Evolutionary conservation across 2,329 filamentous ascomycete species (phyloP).

Genomic region (Parastagonospora avenae): DNA sequence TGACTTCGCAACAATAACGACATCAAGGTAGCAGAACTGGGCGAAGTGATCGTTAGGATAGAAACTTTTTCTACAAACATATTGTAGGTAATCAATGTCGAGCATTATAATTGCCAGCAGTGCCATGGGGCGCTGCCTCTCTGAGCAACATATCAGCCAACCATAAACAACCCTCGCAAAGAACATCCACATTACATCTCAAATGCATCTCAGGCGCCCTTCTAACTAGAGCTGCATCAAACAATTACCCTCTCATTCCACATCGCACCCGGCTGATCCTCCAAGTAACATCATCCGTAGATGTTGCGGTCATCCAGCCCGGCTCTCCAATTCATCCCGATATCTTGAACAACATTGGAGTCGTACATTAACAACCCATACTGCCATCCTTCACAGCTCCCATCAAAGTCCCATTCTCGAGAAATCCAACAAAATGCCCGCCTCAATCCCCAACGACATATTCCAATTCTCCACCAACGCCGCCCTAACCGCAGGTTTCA

Average conservation of each 20-base stretch:
- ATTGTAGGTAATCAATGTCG: too few relatives aligned
- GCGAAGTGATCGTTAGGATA: too few relatives aligned
- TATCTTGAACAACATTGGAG: background rate
- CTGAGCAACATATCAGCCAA: too few relatives aligned
- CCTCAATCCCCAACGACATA: slow-evolving; percentile 52
- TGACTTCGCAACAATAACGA: background rate
- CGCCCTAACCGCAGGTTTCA: slow-evolving; percentile 46
- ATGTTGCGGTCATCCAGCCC: background rate
- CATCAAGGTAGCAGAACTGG: background rate
- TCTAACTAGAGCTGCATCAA: too few relatives aligned
- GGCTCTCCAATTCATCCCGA: background rate
- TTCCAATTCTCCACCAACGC: slow-evolving; percentile 51
- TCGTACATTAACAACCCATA: background rate
- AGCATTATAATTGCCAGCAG: too few relatives aligned
- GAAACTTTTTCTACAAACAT: too few relatives aligned
- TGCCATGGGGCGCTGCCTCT: too few relatives aligned
- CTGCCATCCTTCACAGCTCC: background rate
- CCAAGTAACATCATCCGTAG: background rate
- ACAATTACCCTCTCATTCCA: background rate
- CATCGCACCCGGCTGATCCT: background rate
- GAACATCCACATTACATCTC: too few relatives aligned
- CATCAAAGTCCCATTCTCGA: background rate
- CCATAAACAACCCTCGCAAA: too few relatives aligned
- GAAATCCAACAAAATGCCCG: slow-evolving; percentile 35
- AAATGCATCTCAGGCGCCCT: too few relatives aligned